These are phyloP conservation scores for Rhodosporidiobolus sp. DNA, from an alignment of 768 basidiomycete species.

Conservation along the genomic window DNA sequence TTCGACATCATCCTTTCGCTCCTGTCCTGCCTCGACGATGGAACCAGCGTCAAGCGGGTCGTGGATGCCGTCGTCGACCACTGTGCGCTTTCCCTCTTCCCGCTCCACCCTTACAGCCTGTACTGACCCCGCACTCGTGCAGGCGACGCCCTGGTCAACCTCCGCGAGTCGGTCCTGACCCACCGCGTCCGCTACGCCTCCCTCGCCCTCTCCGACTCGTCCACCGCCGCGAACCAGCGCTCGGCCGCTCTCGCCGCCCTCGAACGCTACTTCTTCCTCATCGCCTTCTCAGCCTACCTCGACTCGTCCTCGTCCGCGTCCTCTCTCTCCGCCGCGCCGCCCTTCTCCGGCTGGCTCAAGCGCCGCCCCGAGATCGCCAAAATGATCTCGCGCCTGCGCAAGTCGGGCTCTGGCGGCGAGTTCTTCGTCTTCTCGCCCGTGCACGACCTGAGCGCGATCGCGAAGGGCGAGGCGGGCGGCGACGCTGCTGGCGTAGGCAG, in stretches of 20 bases:
- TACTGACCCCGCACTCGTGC: conserved; percentile 10
- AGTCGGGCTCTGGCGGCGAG: conserved; percentile 60
- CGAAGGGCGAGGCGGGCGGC: conserved; percentile 51
- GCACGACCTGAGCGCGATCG: conserved; percentile 77
- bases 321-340: conserved; percentile 11
- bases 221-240: conserved; percentile 25
- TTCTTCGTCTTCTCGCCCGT: conserved; percentile 89
- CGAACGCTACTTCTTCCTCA: conserved; percentile 76
- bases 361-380: conserved; percentile 84
- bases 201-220: conserved; percentile 67
- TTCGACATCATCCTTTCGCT: conserved; percentile 85
- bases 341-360: conserved; percentile 81
- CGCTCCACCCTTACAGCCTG: not conserved
- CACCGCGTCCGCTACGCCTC: conserved; percentile 77
- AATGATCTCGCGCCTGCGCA: conserved; percentile 39
- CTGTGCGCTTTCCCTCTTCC: conserved; percentile 50
- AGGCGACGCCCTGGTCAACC: conserved; percentile 89
- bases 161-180: conserved; percentile 81
- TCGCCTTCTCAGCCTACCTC: conserved; percentile 87
- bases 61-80: conserved; percentile 88
- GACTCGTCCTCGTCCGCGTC: not conserved
- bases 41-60: conserved; percentile 75
- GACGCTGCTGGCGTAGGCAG: conserved; percentile 47
- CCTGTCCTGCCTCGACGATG: conserved; percentile 86
- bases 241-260: conserved; percentile 36